These are phyloP conservation scores for Kentomonas sorsogonicus DNA, from an alignment of 208 protist species.

Conservation along the genomic window DNA sequence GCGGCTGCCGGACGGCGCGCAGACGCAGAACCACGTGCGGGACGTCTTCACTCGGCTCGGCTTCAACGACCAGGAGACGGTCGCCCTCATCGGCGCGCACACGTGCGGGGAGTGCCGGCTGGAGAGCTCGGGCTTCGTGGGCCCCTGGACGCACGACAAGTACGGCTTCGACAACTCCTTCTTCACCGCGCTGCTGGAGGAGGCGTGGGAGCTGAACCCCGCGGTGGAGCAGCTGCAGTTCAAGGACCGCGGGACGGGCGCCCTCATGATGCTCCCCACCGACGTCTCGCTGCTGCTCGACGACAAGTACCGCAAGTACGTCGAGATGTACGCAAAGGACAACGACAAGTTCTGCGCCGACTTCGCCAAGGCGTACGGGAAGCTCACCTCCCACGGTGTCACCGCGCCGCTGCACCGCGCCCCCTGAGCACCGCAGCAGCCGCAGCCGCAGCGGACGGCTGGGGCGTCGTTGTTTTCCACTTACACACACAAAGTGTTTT, in stretches of 20 bases:
- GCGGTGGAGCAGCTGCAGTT: conserved; percentile 60
- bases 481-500: no score
- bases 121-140: conserved; percentile 76
- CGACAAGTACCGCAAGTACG: conserved; percentile 70
- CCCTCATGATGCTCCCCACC: conserved; percentile 92
- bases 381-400: no score
- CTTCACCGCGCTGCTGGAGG: conserved; percentile 77
- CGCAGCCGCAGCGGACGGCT: no score
- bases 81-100: conserved; percentile 90
- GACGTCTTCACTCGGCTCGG: conserved; percentile 89
- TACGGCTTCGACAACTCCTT: conserved; percentile 91
- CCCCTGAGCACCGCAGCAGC: no score
- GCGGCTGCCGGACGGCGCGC: conserved; percentile 82
- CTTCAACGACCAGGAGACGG: conserved; percentile 92
- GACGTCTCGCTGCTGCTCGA: conserved; percentile 85
- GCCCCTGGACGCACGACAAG: conserved; percentile 89
- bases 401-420: no score
- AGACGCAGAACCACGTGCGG: conserved; percentile 74
- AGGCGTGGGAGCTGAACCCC: conserved; percentile 78
- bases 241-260: conserved; percentile 64
- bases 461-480: no score
- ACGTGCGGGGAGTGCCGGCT: conserved; percentile 88
- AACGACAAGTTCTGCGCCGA: conserved; percentile 85
- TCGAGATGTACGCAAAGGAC: conserved; percentile 88
- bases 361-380: conserved; percentile 83